Evolutionary conservation across 495 filamentous ascomycete genomes (phyloP), one percentile per base, ranked within the genome.

Genomic region (Aspergillus incahuasiensis): DNA sequence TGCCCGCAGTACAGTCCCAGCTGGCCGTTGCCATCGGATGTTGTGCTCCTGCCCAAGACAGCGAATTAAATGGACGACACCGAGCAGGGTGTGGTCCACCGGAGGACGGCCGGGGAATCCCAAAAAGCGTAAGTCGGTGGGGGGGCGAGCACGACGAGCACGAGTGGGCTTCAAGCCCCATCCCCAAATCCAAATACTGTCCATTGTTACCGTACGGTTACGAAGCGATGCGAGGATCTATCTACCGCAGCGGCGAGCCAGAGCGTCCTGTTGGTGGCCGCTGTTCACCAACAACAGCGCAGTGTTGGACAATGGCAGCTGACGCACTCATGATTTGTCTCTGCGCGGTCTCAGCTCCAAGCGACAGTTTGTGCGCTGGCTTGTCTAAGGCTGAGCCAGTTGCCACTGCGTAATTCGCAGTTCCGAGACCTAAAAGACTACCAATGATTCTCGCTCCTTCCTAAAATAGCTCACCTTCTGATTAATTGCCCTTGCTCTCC

Each of bases 121-220:
- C 54, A 63, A 63, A 64, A 61, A 58, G 61, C 47, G 57, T 56
- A 61, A 58, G 54, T 35, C 34, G 60, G 57, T 54, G 60, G 49
- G 55, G 57, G 40, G 53, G 53, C 52, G 59, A 58, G 57, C 63
- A 59, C 60, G 59, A 58, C 56, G 60, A 66, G 63, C 63, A 66
- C 63, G 63, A 66, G 63, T 61, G 58, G 57, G 51, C 38, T 43
- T 21, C 48, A 58, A 59, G 54, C 55, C 62, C 56, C 53, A 59
- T 59, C 18, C 15, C 38, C 9, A 40, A 40, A 35, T 35, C 32
- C 32, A 35, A 35, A 35, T 35, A 35, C 13, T 49, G 39, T 51
- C 55, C 51, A 62, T 62, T 55, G 44, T 47, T 51, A 35, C 51
- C 30, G 51, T 55, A 50, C 43, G 25, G 47, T 50, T 38, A 60